phyloP scores from a whole-genome alignment of 208 protist genomes.

The Trypanosoma avium region DNA sequence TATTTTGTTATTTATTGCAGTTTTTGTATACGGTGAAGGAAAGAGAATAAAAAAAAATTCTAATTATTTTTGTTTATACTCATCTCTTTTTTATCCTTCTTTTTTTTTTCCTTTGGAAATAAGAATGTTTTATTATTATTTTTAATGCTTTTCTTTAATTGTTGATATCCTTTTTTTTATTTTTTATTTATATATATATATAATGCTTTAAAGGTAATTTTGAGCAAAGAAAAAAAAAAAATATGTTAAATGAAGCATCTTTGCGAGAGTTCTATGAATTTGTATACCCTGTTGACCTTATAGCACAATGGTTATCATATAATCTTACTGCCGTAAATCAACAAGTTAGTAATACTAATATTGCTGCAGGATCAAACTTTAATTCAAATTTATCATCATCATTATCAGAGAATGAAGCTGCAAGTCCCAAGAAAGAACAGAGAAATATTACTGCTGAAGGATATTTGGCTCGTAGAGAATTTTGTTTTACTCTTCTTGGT shows the following conservation, averaged over 20 bases:
- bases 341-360: background rate
- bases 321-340: slow-evolving; percentile 19
- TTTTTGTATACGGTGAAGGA: background rate
- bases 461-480: slow-evolving; percentile 83
- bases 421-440: slow-evolving; percentile 25
- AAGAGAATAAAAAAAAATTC: background rate
- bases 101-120: slow-evolving; percentile 5
- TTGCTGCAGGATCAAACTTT: background rate
- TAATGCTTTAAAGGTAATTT: background rate
- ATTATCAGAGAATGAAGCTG: background rate
- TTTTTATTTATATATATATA: background rate
- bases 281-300: slow-evolving; percentile 81
- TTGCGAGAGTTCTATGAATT: slow-evolving; percentile 89
- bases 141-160: background rate
- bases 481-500: slow-evolving; percentile 90
- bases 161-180: slow-evolving; percentile 2
- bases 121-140: background rate
- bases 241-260: slow-evolving; percentile 64
- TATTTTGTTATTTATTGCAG: background rate
- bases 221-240: too few relatives aligned
- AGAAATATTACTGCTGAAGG: slow-evolving; percentile 32
- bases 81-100: background rate
- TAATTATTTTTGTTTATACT: background rate
- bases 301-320: slow-evolving; percentile 83
- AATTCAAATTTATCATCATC: background rate